Base-by-base conservation (phyloP, 2,329 filamentous ascomycete genomes). In the Hypoxylon sp. region DNA sequence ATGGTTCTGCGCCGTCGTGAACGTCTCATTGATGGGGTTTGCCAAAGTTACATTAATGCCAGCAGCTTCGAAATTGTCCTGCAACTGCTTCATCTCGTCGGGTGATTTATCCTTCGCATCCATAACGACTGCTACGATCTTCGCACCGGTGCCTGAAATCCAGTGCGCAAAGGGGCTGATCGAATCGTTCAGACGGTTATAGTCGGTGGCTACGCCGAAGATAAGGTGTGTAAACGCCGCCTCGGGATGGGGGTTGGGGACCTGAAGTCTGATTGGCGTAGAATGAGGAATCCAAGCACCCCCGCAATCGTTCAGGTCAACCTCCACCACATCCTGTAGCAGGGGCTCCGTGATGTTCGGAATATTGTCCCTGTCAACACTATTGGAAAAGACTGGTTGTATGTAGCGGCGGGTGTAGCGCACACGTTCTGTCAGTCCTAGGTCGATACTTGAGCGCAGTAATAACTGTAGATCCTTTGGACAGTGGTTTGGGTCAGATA, bases 161-260 rank as follows among this genome's bases (percentile, higher is more conserved):
- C 86, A 89, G 66, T 86, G 85, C 12, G 81, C 76, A 59, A 89
- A 85, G 14, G 82, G 78, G 9, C 81, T 76, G 33, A 87, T 75
- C 0, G 85, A 85, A 5, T 81, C 79, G 38, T 80, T 75, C 58
- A 89, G 74, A 32, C 87, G 81, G 24, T 80, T 78, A 30, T 83
- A 78, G 6, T 79, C 82, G 20, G 86, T 87, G 0, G 86, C 84
- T 3, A 89, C 81, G 58, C 85, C 87, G 64, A 89, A 89, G 60
- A 86, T 75, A 45, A 88, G 80, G 53, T 87, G 81, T 0, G 80
- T 77, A 66, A 85, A 85, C 7, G 79, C 78, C 28, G 76, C 70
- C 28, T 73, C 71, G 0, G 82, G 80, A 51, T 81, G 81, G 0
- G 82, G 79, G 0, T 70, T 69, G 0, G 85, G 81, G 0, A 88